A percentile compares a stretch with the other conserved stretches of the same genome.
Evolutionary conservation across 305 asterid species (phyloP).

Genomic region (Solanum chacoense): DNA sequence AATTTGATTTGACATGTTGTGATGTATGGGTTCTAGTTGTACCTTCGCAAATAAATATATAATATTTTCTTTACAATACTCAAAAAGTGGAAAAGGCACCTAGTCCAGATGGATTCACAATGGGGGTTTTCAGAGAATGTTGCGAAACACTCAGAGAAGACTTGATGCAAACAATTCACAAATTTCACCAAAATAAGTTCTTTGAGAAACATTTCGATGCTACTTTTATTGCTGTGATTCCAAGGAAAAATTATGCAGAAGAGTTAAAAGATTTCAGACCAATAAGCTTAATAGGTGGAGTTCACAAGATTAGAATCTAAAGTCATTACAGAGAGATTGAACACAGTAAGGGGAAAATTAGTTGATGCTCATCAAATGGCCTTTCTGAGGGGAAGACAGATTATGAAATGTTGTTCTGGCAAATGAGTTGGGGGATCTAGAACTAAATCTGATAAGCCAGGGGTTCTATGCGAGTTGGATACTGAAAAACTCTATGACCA

Average conservation of each 20-base stretch:
- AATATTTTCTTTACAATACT: not conserved
- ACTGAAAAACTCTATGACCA: not conserved
- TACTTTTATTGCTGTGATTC: not conserved
- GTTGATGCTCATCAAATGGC: not conserved
- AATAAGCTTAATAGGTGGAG: not conserved
- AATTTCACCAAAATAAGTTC: not conserved
- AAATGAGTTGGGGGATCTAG: not conserved
- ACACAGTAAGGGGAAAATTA: not conserved
- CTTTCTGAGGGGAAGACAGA: not conserved
- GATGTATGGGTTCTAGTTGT: not conserved
- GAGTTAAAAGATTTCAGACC: not conserved
- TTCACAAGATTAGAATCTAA: not conserved
- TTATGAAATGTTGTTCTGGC: not conserved
- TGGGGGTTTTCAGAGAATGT: not conserved
- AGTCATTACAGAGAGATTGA: not conserved
- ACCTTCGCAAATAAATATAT: not conserved
- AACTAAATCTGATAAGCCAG: not conserved
- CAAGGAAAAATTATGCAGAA: not conserved
- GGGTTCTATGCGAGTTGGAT: not conserved
- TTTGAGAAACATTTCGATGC: not conserved
- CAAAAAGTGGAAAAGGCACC: not conserved
- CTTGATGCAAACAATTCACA: not conserved
- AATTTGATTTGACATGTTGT: not conserved
- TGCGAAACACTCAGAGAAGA: not conserved
- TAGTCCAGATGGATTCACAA: not conserved